A percentile compares a stretch with the other conserved stretches of the same genome.
phyloP scores from a whole-genome alignment of 2,329 filamentous ascomycete species.

The Onygenales sp. region DNA sequence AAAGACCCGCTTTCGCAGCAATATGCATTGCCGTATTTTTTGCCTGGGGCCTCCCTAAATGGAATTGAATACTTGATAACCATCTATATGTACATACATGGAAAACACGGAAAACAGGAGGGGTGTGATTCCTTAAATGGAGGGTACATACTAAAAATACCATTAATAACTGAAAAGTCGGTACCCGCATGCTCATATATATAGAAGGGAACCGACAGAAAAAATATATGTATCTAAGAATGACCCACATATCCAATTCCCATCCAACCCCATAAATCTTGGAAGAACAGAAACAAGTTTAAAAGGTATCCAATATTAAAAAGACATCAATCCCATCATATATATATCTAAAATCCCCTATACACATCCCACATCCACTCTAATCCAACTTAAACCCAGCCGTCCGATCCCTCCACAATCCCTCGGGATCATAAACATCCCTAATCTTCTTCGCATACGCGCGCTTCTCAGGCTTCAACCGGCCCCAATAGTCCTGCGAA shows the following conservation, averaged over 20 bases:
- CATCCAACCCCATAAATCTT: too few species aligned
- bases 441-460: constrained; percentile 18
- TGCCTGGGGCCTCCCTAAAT: constrained; percentile 15
- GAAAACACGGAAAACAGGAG: too few species aligned
- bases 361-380: neutral
- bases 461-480: constrained; percentile 20
- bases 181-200: too few species aligned
- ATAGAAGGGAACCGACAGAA: too few species aligned
- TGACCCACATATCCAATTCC: too few species aligned
- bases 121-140: too few species aligned
- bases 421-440: constrained; percentile 2
- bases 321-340: neutral
- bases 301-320: neutral
- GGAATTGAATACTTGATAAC: constrained; percentile 10
- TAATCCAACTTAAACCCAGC: neutral
- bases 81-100: neutral
- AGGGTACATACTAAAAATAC: too few species aligned
- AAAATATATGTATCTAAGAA: too few species aligned
- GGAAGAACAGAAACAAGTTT: too few species aligned
- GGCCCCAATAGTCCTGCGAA: constrained; percentile 36
- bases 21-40: constrained; percentile 26
- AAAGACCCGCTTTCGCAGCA: constrained; percentile 20
- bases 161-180: too few species aligned
- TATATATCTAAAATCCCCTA: neutral
- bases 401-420: constrained; percentile 1